These are phyloP conservation scores for Starmerella vaccinii DNA, from an alignment of 805 yeast species.

Conservation along the genomic window DNA sequence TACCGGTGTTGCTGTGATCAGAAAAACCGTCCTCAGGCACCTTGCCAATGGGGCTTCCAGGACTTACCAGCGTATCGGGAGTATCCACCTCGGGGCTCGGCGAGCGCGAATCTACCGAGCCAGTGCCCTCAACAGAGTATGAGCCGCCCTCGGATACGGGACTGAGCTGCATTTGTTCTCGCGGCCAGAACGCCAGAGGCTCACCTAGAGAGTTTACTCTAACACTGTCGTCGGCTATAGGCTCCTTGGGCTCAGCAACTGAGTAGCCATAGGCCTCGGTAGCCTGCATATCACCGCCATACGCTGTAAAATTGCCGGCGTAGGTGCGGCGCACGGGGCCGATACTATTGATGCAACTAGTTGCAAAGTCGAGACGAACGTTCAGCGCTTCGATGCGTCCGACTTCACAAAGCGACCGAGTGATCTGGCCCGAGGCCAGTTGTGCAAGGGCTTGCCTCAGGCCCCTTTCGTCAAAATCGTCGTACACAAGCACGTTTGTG, in stretches of 20 bases:
- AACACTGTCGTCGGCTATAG: not conserved
- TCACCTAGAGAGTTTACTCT: too few species aligned
- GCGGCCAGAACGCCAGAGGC: not conserved
- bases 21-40: not conserved
- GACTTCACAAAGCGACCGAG: not conserved
- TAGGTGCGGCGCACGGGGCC: slow-evolving; percentile 14
- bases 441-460: slow-evolving; percentile 18
- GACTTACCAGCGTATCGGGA: not conserved
- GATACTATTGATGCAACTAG: slow-evolving; percentile 15
- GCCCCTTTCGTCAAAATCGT: slow-evolving; percentile 17
- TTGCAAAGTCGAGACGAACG: slow-evolving; percentile 3
- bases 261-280: slow-evolving; percentile 13
- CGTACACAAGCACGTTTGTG: slow-evolving; percentile 12
- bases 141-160: not conserved
- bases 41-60: not conserved
- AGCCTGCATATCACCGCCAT: not conserved
- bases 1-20: not conserved
- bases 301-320: slow-evolving; percentile 17
- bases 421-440: not conserved
- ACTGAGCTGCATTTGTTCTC: not conserved
- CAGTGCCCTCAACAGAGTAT: not conserved
- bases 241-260: slow-evolving; percentile 13
- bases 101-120: not conserved
- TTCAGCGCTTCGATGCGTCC: slow-evolving; percentile 1
- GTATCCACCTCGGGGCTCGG: not conserved